Base-by-base conservation (phyloP, 1,284 basidiomycete species). In the Puccinia hordei region DNA sequence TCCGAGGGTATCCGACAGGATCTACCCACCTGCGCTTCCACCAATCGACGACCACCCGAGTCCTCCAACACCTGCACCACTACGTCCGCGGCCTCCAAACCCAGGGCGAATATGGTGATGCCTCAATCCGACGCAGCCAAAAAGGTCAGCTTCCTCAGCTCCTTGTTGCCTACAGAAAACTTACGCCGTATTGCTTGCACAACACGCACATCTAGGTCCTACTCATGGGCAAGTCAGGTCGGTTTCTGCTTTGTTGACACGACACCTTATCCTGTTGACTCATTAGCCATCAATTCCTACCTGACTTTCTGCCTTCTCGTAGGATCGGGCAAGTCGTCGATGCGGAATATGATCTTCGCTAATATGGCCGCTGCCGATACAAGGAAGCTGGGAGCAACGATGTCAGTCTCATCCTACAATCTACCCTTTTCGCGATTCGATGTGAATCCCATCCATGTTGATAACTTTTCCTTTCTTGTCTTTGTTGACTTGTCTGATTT, bases 331-430 rank as follows among this genome's bases (percentile, higher is more conserved):
- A 90, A 90, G 88, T 98, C 97, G 17, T 98, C 95, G 10, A 99
- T 99, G 96, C 91, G 96, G 68, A 95, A 95, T 35, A 92, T 99
- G 86, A 98, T 99, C 85, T 99, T 99, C 35, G 74, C 74, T 35
- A 77, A 77, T 77, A 77, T 77, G 74, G 74, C 74, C 24, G 74
- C 74, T 4, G 74, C 74, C 35, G 74, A 77, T 68, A 77, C 74
- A 6, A 30, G 74, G 30, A 77, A 77, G 24, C 38, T 77, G 15
- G 74, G 74, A 35, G 74, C 74, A 49, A 77, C 74, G 5, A 77
- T 77, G 74, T 77, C 68, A 38, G 51, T 35, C 35, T 33, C 27
- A 51, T 46, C 30, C 13, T 59, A 15, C 15, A 30, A 61, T 61
- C 59, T 22, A 19, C 15, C 9, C 3, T 33, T 19, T 33, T 17